Evolutionary conservation across 2,329 filamentous ascomycete genomes (phyloP).

Genomic region (Fusarium sp.): DNA sequence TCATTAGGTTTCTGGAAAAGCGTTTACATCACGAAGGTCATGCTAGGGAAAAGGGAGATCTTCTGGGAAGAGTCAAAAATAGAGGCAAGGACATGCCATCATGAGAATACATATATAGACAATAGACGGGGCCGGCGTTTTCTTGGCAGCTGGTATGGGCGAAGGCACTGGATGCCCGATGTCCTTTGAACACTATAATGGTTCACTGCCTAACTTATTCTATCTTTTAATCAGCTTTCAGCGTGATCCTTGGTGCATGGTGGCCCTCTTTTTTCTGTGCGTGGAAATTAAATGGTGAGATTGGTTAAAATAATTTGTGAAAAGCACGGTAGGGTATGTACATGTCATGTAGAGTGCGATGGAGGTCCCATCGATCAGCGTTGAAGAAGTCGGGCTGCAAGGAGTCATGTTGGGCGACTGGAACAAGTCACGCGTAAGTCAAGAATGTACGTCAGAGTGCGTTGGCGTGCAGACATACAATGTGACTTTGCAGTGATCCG

Average conservation of each 20-base stretch:
- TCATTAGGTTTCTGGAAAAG: constrained; percentile 3
- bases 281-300: constrained; percentile 8
- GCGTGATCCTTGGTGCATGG: constrained; percentile 1
- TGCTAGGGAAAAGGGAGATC: constrained; percentile 18
- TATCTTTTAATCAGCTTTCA: constrained; percentile 6
- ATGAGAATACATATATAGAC: constrained; percentile 26
- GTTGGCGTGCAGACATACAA: constrained; percentile 3
- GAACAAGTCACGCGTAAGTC: background rate
- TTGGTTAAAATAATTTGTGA: constrained; percentile 4
- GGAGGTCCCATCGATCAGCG: constrained; percentile 6
- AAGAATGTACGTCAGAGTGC: constrained; percentile 15
- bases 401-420: constrained; percentile 24
- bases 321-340: background rate
- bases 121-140: constrained; percentile 44
- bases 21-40: constrained; percentile 28
- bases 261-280: constrained; percentile 1
- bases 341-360: background rate
- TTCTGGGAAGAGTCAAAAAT: constrained; percentile 31
- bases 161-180: constrained; percentile 19
- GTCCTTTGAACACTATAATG: constrained; percentile 15
- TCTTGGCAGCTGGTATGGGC: constrained; percentile 17
- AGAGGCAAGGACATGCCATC: constrained; percentile 20
- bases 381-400: constrained; percentile 30
- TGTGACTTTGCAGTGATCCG: background rate
- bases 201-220: constrained; percentile 23